Conservation (phyloP, 164 flowering plant species). For the Vitis rupestris region DNA sequence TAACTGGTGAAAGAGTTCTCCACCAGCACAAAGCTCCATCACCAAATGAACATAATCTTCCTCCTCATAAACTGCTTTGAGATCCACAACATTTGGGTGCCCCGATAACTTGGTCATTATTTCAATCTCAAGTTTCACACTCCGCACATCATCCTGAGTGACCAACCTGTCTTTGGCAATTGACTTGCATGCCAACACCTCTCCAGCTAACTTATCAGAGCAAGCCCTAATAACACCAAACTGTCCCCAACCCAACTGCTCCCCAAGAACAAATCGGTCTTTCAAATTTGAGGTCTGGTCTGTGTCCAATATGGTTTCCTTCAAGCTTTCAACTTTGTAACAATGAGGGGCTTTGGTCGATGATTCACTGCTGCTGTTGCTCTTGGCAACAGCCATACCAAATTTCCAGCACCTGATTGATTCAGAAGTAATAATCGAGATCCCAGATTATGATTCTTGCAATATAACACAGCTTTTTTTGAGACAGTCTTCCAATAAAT, state of each 20-base stretch:
- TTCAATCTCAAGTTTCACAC: constrained; percentile 30
- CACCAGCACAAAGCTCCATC: constrained; percentile 43
- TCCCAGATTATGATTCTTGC: constrained; percentile 6
- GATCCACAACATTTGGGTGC: constrained; percentile 34
- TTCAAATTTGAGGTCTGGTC: constrained; percentile 38
- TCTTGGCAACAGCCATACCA: constrained; percentile 68
- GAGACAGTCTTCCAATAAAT: neutral
- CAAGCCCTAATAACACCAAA: constrained; percentile 73
- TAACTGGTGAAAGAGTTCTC: constrained; percentile 30
- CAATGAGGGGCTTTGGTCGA: constrained; percentile 25
- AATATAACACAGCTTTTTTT: neutral
- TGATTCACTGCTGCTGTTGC: constrained; percentile 39
- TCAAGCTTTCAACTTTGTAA: constrained; percentile 38
- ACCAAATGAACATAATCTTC: constrained; percentile 32
- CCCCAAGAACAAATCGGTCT: constrained; percentile 54
- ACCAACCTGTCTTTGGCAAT: constrained; percentile 28
- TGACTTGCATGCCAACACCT: constrained; percentile 32
- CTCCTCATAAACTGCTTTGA: constrained; percentile 36
- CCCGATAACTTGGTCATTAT: constrained; percentile 34
- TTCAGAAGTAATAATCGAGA: constrained; percentile 8
- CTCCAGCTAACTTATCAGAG: constrained; percentile 51
- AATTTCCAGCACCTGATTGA: constrained; percentile 4
- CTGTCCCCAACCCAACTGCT: constrained; percentile 77
- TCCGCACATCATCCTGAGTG: constrained; percentile 21
- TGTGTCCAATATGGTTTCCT: constrained; percentile 42